phyloP scores from a whole-genome alignment of 129 eudicot species.

The Arctium minus region DNA sequence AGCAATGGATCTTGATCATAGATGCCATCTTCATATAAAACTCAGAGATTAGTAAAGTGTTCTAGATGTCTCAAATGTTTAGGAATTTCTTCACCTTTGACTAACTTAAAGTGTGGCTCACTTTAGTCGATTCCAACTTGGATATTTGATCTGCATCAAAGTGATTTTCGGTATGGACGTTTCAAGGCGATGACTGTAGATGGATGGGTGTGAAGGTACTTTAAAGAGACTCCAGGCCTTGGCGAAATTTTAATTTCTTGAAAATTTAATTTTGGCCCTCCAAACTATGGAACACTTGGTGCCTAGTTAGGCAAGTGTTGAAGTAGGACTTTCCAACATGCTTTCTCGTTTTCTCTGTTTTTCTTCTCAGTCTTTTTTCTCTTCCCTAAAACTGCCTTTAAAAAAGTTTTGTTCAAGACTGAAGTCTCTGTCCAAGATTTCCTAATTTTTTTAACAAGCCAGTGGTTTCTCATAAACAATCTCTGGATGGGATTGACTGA shows the following conservation, averaged over 20 bases:
- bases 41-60: background rate
- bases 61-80: background rate
- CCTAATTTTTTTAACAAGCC: background rate
- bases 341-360: background rate
- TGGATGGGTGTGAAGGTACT: background rate
- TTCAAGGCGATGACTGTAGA: background rate
- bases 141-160: background rate
- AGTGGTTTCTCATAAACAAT: background rate
- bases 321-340: background rate
- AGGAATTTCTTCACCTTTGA: background rate
- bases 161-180: background rate
- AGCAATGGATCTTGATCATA: background rate
- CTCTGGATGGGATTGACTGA: background rate
- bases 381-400: background rate
- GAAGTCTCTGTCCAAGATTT: background rate
- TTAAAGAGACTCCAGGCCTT: background rate
- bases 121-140: background rate
- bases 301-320: background rate
- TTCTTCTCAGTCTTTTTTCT: background rate
- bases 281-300: background rate
- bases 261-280: background rate
- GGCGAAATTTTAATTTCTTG: background rate
- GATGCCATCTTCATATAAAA: background rate
- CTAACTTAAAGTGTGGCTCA: background rate
- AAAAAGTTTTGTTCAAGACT: background rate